Percentiles rank a stretch among this genome's conserved stretches.
These are phyloP conservation scores for Boletales sp. DNA, from an alignment of 768 basidiomycete species.

Conservation along the genomic window DNA sequence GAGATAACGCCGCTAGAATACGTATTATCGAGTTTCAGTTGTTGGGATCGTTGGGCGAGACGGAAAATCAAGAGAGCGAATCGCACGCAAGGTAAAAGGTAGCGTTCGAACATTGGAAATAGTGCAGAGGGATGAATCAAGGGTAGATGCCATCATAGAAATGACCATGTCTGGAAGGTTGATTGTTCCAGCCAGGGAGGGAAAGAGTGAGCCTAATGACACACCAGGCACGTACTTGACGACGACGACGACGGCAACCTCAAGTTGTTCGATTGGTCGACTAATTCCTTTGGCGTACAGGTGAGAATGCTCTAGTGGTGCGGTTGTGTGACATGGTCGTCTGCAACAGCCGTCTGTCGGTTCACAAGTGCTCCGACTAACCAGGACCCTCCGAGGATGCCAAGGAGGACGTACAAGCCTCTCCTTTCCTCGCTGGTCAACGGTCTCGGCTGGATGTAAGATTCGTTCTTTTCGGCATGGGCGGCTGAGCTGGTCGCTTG, in stretches of 20 bases:
- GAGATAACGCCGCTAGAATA: conserved; percentile 44
- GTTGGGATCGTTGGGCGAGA: background rate
- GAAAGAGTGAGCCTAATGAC: background rate
- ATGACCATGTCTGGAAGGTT: background rate
- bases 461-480: conserved; percentile 10
- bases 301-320: conserved; percentile 12
- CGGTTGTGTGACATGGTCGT: conserved; percentile 6
- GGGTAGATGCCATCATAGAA: background rate
- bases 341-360: conserved; percentile 5
- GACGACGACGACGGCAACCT: too few species aligned
- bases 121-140: too few species aligned
- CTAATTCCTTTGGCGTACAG: background rate
- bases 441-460: conserved; percentile 24
- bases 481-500: conserved; percentile 10
- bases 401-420: conserved; percentile 48
- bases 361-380: conserved; percentile 36
- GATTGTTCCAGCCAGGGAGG: background rate
- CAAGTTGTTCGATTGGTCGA: too few species aligned
- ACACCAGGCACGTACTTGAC: background rate
- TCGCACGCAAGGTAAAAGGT: background rate
- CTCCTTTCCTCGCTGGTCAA: conserved; percentile 42
- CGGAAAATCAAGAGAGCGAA: background rate
- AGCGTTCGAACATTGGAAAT: too few species aligned
- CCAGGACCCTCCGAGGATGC: conserved; percentile 48
- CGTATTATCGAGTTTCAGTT: conserved; percentile 26